Percentiles rank a stretch among this genome's conserved stretches.
These are phyloP conservation scores for Astrothelium subdiscretum DNA, from an alignment of 495 filamentous ascomycete species.

Conservation along the genomic window DNA sequence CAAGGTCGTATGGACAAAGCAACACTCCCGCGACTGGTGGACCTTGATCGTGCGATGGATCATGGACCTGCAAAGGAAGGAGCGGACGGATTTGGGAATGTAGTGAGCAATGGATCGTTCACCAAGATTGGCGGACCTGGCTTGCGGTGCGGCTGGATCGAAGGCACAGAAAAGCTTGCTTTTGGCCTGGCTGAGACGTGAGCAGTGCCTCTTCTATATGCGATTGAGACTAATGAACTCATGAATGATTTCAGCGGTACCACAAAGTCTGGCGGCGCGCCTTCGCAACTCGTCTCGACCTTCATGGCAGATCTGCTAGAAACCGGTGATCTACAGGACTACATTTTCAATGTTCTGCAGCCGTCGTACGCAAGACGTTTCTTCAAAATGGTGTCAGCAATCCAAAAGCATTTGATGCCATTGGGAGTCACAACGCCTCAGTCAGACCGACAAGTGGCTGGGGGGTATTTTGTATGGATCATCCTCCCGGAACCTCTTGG, in stretches of 20 bases:
- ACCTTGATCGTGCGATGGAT: conserved; percentile 57
- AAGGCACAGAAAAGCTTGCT: conserved; percentile 55
- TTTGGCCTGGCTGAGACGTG: conserved; percentile 56
- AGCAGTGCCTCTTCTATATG: conserved; percentile 14
- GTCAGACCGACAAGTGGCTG: conserved; percentile 33
- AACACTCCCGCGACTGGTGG: conserved; percentile 57
- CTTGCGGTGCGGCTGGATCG: conserved; percentile 69
- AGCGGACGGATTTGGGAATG: conserved; percentile 55
- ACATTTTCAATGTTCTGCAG: conserved; percentile 31
- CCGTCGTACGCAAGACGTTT: conserved; percentile 49
- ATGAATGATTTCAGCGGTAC: conserved; percentile 6
- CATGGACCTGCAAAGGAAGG: conserved; percentile 32
- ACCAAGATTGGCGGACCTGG: conserved; percentile 77
- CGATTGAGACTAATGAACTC: neutral
- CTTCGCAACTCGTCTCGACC: conserved; percentile 57
- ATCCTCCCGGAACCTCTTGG: conserved; percentile 41
- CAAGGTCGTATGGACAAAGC: conserved; percentile 28
- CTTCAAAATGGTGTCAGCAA: conserved; percentile 37
- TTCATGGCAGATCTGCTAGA: conserved; percentile 50
- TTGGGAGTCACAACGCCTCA: conserved; percentile 44
- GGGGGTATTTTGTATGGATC: conserved; percentile 80
- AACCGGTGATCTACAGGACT: conserved; percentile 36
- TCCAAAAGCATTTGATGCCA: conserved; percentile 44
- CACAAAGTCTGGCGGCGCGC: conserved; percentile 55
- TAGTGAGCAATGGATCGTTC: conserved; percentile 71